Percentiles rank a stretch among this genome's conserved stretches.
These are phyloP conservation scores for Helotiales sp. DNA, from an alignment of 2,329 filamentous ascomycete species.

Conservation along the genomic window DNA sequence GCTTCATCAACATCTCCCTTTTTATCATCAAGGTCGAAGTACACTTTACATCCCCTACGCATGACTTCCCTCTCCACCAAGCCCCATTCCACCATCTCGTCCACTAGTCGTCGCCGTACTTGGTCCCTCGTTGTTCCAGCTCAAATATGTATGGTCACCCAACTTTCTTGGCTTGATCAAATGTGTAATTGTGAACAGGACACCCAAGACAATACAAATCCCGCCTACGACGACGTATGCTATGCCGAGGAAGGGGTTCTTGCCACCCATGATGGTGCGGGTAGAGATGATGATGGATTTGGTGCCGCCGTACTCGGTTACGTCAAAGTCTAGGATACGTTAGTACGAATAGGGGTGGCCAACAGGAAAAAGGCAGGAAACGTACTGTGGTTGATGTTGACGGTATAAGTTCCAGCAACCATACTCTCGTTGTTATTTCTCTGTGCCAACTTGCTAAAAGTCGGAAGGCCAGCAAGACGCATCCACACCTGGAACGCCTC, in stretches of 20 bases:
- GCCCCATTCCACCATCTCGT: slow-evolving; percentile 44
- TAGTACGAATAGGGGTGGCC: slow-evolving; percentile 20
- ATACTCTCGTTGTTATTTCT: slow-evolving; percentile 74
- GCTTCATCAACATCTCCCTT: background rate
- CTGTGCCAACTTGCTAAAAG: slow-evolving; percentile 90
- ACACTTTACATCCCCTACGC: background rate
- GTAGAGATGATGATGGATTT: slow-evolving; percentile 91
- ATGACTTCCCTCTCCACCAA: slow-evolving; percentile 7
- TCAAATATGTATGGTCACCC: slow-evolving; percentile 95
- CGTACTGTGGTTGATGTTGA: slow-evolving; percentile 80
- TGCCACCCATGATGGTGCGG: slow-evolving; percentile 88
- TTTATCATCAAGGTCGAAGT: background rate
- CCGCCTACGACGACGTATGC: slow-evolving; percentile 94
- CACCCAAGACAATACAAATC: slow-evolving; percentile 85
- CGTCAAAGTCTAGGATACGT: slow-evolving; percentile 80
- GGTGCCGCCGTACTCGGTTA: slow-evolving; percentile 75
- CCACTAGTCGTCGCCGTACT: slow-evolving; percentile 55
- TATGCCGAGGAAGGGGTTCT: slow-evolving; percentile 94
- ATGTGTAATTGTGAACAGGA: slow-evolving; percentile 86
- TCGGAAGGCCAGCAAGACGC: slow-evolving; percentile 90
- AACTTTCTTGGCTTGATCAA: slow-evolving; percentile 95
- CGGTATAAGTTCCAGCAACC: slow-evolving; percentile 68
- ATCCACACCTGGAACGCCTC: slow-evolving; percentile 98
- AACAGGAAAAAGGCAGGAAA: slow-evolving; percentile 23
- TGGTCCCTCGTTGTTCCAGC: slow-evolving; percentile 80